phyloP scores from a whole-genome alignment of 768 basidiomycete species.

The Auriculariales sp. region DNA sequence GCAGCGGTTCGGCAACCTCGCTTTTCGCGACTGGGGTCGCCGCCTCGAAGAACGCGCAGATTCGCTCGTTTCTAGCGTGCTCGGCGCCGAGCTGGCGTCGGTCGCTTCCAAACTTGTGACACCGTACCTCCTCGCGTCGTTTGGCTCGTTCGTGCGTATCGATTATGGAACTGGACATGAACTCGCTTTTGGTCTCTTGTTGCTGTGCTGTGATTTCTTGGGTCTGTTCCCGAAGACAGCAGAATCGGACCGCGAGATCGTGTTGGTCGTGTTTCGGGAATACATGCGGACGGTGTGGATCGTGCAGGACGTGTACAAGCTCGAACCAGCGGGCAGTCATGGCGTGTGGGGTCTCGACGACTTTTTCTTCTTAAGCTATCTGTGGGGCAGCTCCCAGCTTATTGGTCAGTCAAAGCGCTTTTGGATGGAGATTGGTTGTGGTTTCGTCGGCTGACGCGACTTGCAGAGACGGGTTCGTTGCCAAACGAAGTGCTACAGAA shows the following conservation, averaged over 20 bases:
- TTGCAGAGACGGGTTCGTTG: slow-evolving; percentile 40
- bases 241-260: slow-evolving; percentile 41
- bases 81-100: slow-evolving; percentile 32
- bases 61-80: slow-evolving; percentile 30
- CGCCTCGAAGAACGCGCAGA: slow-evolving; percentile 59
- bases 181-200: slow-evolving; percentile 68
- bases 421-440: too few species aligned
- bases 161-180: slow-evolving; percentile 98
- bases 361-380: slow-evolving; percentile 75
- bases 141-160: slow-evolving; percentile 81
- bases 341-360: slow-evolving; percentile 98
- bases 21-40: slow-evolving; percentile 74
- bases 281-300: slow-evolving; percentile 76
- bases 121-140: slow-evolving; percentile 68
- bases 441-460: neutral
- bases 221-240: slow-evolving; percentile 45
- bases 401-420: slow-evolving; percentile 38
- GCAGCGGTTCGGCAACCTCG: slow-evolving; percentile 85
- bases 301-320: slow-evolving; percentile 74
- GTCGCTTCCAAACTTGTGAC: too few species aligned
- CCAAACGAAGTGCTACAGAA: slow-evolving; percentile 48
- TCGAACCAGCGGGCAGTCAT: slow-evolving; percentile 94
- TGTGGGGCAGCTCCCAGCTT: slow-evolving; percentile 84
- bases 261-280: slow-evolving; percentile 12
- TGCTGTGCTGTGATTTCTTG: slow-evolving; percentile 56